Evolutionary conservation across 331 rosid genomes (phyloP), one percentile per base, ranked within the genome.

Genomic region (Acacia concinna): DNA sequence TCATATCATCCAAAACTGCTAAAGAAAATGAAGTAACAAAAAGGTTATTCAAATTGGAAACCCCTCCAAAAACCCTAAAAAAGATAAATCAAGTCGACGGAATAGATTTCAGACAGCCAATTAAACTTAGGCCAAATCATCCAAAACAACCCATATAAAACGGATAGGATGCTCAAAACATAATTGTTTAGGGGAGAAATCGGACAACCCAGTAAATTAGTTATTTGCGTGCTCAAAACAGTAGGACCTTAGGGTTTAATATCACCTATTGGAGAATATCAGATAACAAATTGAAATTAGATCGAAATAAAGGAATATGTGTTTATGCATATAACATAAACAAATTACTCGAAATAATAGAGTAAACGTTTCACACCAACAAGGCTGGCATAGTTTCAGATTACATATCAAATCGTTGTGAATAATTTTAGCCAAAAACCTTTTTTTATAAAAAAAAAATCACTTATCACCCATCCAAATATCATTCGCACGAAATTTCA

Each of bases 41-140:
- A 17, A 4, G 6, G 56, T 57, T 28, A 51, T 13, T 27, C 59
- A 75, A 57, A 41, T 60, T 54, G 54, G 28, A 17, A 21, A 4
- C 31, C 88, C 87, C 87, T 31, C 92, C 28, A 18, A 68, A 21
- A 68, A 25, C 74, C 54, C 14, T 2, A 7, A 43, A 41, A 40
- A 1, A 0, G 5, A 40, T 21, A 15, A 68, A 41, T 43, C 28
- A 68, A 3, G n/a, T 21, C 12, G 44, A 20, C 32, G 8, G 40
- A 2, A 6, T 38, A 38, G 51, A 40, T 68, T 32, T 38, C 17
- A 9, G 32, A 67, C 51, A 10, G 51, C 92, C 6, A 89, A 81
- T 83, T 88, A 9, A 71, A 27, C 11, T 10, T 41, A 5, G 20
- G 34, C 9, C 41, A 46, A 30, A 27, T 27, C 34, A 28, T 46